Percentiles rank a stretch among this genome's conserved stretches.
Evolutionary conservation across 2,329 filamentous ascomycete genomes (phyloP).

Genomic region (Cercospora zeina): DNA sequence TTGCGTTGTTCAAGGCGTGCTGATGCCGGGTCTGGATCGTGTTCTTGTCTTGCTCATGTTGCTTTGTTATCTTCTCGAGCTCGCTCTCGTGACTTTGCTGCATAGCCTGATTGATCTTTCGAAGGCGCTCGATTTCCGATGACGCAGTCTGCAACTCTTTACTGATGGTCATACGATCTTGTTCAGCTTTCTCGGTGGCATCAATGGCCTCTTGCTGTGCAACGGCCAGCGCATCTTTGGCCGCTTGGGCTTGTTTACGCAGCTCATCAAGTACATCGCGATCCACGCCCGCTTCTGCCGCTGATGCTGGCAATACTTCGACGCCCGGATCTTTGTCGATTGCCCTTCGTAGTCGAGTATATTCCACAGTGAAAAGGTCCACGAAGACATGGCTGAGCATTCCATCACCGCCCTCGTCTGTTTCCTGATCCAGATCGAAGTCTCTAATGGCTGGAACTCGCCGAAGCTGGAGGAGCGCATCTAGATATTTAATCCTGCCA

Average conservation of each 20-base stretch:
- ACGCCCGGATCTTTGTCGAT: constrained; percentile 89
- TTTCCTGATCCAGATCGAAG: constrained; percentile 66
- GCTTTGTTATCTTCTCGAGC: constrained; percentile 49
- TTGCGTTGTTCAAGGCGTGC: constrained; percentile 33
- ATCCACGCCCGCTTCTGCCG: constrained; percentile 90
- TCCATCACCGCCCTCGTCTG: constrained; percentile 31
- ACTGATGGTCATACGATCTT: constrained; percentile 42
- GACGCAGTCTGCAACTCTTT: constrained; percentile 50
- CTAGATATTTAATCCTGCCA: constrained; percentile 83
- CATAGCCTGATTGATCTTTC: constrained; percentile 68
- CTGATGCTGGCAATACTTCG: constrained; percentile 77
- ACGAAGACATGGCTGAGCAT: constrained; percentile 75
- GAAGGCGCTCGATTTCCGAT: constrained; percentile 55
- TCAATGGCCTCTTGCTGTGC: constrained; percentile 58
- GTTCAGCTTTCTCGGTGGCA: constrained; percentile 59
- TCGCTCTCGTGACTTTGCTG: constrained; percentile 67
- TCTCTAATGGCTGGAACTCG: constrained; percentile 78
- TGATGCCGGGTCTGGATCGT: constrained; percentile 40
- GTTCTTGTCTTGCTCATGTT: constrained; percentile 44
- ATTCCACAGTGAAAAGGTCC: constrained; percentile 95
- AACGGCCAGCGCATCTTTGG: constrained; percentile 60
- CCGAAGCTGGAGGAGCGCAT: constrained; percentile 74
- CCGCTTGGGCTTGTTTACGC: constrained; percentile 73
- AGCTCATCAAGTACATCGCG: constrained; percentile 87
- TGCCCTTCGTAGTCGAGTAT: constrained; percentile 76